A percentile compares a stretch with the other conserved stretches of the same genome.
These are phyloP conservation scores for Penicillium flavigenum DNA, from an alignment of 495 filamentous ascomycete genomes.

Conservation along the genomic window DNA sequence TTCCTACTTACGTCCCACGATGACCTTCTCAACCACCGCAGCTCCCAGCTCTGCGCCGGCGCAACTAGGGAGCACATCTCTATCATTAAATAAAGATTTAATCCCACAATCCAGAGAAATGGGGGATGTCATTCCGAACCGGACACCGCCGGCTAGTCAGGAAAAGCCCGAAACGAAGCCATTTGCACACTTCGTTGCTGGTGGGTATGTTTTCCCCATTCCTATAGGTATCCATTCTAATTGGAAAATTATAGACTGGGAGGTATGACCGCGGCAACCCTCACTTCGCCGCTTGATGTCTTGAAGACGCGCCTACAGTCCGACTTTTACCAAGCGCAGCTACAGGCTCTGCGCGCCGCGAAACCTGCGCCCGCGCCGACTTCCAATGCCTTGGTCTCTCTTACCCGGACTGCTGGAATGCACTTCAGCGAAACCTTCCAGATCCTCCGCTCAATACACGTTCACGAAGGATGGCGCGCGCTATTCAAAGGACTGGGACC, in stretches of 20 bases:
- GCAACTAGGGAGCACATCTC: conserved; percentile 21
- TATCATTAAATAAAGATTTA: conserved; percentile 9
- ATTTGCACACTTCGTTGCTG: conserved; percentile 86
- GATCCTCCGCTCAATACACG: conserved; percentile 54
- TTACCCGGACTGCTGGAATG: conserved; percentile 46
- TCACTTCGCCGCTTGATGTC: conserved; percentile 87
- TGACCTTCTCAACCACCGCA: conserved; percentile 23
- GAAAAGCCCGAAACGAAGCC: conserved; percentile 64
- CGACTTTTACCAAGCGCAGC: conserved; percentile 80
- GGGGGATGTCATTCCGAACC: conserved; percentile 54
- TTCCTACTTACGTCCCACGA: conserved; percentile 6
- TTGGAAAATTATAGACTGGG: conserved; percentile 56
- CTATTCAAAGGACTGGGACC: conserved; percentile 61
- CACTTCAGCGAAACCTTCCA: conserved; percentile 58
- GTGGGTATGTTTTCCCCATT: conserved; percentile 59
- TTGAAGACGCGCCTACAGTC: conserved; percentile 88
- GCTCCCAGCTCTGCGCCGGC: conserved; percentile 32
- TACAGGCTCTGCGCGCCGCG: conserved; percentile 45
- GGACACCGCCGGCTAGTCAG: conserved; percentile 31
- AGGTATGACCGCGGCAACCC: conserved; percentile 81
- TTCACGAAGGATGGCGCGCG: conserved; percentile 55
- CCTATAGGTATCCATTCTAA: background rate
- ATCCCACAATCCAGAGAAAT: conserved; percentile 58
- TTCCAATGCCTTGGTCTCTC: conserved; percentile 43
- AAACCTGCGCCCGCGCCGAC: conserved; percentile 38